Evolutionary conservation across 2,329 filamentous ascomycete genomes (phyloP), one percentile per base, ranked within the genome.

Genomic region (Claviceps spartinae): DNA sequence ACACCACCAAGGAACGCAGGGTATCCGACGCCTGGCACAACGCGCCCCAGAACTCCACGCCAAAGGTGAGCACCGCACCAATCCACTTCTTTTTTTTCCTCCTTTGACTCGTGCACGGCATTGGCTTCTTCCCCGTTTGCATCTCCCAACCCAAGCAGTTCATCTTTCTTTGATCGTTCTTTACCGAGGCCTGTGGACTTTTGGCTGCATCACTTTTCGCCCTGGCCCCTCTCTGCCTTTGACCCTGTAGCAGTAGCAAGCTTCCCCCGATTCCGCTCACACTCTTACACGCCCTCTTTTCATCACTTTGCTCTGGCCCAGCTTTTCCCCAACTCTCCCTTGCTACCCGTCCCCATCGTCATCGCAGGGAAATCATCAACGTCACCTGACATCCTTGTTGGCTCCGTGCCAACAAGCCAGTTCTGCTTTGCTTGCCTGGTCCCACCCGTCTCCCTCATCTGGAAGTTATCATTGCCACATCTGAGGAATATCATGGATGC

Each of bases 11-110:
- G 55, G 72, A 74, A 61, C 72, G 70, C 59, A 67, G 66, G 55
- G 63, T 70, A 58, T 73, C 71, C 54, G 74, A 76, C 60, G 69
- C 71, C 59, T 75, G 73, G 71, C 70, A 70, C 60, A 70, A 67
- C 62, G 64, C 67, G 62, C 66, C 66, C 54, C 68, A 69, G 59
- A 62, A 63, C 56, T 67, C 69, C 56, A 68, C 71, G 57, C 68
- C 71, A 62, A 75, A 76, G 72, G 72, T 75, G 68, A 68, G 72
- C 58, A 55, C 58, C 56, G 59, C 49, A 34, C 30, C 48, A 59
- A 59, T 63, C 60, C 58, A 59, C 58, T 64, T 60, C 57, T 60
- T 61, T 57, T 60, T 49, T 54, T 49, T 44, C 14, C 26, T 36
- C 46, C 16, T 56, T 57, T 54, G 54, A 54, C 55, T 56, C 53